Evolutionary conservation across 345 rosid genomes (phyloP).

Genomic region (Hibiscus mutabilis): DNA sequence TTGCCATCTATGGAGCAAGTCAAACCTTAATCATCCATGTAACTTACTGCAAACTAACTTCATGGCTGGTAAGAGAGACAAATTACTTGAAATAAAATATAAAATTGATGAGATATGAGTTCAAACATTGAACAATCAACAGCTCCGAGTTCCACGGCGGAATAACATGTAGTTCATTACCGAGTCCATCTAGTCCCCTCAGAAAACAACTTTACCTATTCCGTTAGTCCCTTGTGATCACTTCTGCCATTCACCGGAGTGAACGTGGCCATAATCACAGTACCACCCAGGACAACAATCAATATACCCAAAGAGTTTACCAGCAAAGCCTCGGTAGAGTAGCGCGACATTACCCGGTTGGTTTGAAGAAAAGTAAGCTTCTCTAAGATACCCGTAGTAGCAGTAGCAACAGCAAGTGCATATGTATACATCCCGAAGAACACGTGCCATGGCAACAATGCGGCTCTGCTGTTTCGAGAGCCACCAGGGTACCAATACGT

Average conservation of each 20-base stretch:
- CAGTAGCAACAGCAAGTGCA: constrained; percentile 64
- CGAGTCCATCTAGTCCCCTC: background rate
- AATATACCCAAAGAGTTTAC: constrained; percentile 69
- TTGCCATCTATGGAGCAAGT: background rate
- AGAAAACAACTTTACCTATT: constrained; percentile 25
- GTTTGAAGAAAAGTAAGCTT: constrained; percentile 81
- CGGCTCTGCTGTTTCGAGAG: constrained; percentile 55
- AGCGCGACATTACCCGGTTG: constrained; percentile 55
- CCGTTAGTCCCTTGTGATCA: constrained; percentile 36
- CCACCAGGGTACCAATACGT: constrained; percentile 96
- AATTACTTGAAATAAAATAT: background rate
- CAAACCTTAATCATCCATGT: background rate
- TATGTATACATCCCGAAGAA: constrained; percentile 80
- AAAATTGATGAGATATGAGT: background rate
- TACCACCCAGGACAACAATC: constrained; percentile 64
- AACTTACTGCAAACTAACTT: background rate
- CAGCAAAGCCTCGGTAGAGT: constrained; percentile 67
- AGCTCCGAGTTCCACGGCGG: background rate
- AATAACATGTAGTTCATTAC: background rate
- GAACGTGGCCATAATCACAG: constrained; percentile 65
- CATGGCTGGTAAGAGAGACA: background rate
- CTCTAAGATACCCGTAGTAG: constrained; percentile 68
- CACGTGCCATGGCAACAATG: constrained; percentile 81
- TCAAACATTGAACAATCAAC: background rate
- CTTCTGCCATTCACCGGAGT: constrained; percentile 46